Percentiles rank a stretch among this genome's conserved stretches.
Conservation (phyloP, 2,329 filamentous ascomycete species). For the Biscogniauxia marginata region DNA sequence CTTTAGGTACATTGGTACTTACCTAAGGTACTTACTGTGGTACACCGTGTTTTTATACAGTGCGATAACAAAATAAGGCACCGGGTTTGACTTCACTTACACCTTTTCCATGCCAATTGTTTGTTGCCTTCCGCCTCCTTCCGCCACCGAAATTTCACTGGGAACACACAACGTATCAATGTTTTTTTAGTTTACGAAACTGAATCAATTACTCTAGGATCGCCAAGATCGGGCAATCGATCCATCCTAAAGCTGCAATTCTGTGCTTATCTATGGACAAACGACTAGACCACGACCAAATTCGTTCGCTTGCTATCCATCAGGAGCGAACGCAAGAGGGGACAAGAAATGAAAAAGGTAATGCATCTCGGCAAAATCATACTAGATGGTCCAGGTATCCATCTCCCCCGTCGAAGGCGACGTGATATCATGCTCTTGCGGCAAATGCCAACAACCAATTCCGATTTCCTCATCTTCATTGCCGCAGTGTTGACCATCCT, state of each 20-base stretch:
- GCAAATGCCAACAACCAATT: not conserved
- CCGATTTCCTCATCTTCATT: not conserved
- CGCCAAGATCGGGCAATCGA: not conserved
- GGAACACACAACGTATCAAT: not conserved
- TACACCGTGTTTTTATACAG: too few species aligned
- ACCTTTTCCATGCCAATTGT: too few species aligned
- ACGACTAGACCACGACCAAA: not conserved
- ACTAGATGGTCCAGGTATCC: not conserved
- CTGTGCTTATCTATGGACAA: slow-evolving; percentile 1
- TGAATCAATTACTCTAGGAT: not conserved
- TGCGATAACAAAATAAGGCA: too few species aligned
- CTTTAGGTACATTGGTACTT: too few species aligned
- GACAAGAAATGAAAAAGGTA: not conserved
- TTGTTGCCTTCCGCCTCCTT: too few species aligned
- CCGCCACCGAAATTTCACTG: too few species aligned
- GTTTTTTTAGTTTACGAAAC: not conserved
- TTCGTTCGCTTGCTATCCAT: not conserved
- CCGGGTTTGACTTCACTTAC: too few species aligned
- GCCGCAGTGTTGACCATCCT: too few species aligned
- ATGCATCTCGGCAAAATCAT: not conserved
- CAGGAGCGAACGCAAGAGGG: not conserved
- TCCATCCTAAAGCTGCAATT: not conserved
- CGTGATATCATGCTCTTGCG: not conserved
- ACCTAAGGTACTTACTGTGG: too few species aligned
- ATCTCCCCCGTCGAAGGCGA: not conserved